Evolutionary conservation across 192 early-diverging fungal species (phyloP), one percentile per base, ranked within the genome.

Genomic region (Irineochytrium annulatum): DNA sequence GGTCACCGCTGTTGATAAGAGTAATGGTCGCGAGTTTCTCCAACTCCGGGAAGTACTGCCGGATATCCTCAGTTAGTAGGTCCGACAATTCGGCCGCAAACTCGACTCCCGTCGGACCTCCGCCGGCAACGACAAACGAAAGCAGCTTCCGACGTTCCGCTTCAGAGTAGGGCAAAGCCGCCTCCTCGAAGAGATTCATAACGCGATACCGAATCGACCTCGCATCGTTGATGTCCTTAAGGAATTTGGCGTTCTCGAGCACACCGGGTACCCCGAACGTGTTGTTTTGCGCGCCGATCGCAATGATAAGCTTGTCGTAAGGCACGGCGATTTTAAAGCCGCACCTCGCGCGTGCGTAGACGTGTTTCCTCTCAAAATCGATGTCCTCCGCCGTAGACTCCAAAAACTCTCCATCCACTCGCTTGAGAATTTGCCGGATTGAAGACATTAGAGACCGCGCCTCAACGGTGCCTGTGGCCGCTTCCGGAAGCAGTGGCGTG

Each of bases 91-190:
- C 78, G 26, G 82, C 81, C 1, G 86, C 84, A 63, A 86, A 85
- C 63, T 88, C 88, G 5, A 88, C 82, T 43, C 87, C 82, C 43
- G 78, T 84, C 2, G 79, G 86, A 55, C 88, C 88, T 29, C 88
- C 88, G 29, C 88, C 88, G 28, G 81, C 85, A 26, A 87, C 70
- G 22, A 90, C 86, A 72, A 90, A 89, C 43, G 77, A 80, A 28
- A 90, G 72, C 3, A 90, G 55, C 43, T 75, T 61, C 60, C 60
- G 34, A 8, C 78, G 60, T 55, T 90, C 87, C 1, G 77, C 75
- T 0, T 73, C 59, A 0, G 82, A 81, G 2, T 72, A 81, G 5
- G 88, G 88, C 48, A 86, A 55, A 32, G 72, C 69, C 11, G 87
- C 88, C 32, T 70, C 72, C 65, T 90, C 88, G 64, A 89, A 82